Conservation (phyloP, 106 monocot species). For the Chionographis japonica region DNA sequence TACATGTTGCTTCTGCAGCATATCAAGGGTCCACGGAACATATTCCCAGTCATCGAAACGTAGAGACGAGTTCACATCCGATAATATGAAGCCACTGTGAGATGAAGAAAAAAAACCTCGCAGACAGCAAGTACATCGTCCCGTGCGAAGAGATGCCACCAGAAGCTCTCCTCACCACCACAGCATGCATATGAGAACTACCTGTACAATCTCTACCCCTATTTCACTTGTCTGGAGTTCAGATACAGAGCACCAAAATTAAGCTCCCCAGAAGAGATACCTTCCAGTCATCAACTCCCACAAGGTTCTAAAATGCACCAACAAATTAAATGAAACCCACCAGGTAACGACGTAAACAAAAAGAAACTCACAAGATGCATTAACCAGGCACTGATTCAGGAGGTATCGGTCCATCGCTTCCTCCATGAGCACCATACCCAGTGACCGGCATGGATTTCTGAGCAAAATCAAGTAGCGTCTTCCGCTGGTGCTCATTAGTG, state of each 20-base stretch:
- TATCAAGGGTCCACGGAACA: no score
- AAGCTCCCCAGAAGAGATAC: conserved; percentile 29
- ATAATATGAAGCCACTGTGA: no score
- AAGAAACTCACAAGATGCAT: neutral
- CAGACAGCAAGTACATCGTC: no score
- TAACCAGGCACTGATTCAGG: conserved; percentile 35
- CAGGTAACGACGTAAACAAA: no score
- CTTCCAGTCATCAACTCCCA: conserved; percentile 14
- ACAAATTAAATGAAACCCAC: no score
- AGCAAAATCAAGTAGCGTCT: conserved; percentile 38
- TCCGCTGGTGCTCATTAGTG: conserved; percentile 42
- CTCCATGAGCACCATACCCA: conserved; percentile 19
- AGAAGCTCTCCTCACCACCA: no score
- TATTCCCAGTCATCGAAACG: no score
- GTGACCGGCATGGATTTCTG: conserved; percentile 42
- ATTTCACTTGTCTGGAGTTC: conserved; percentile 2
- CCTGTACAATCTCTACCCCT: neutral
- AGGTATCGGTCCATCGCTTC: conserved; percentile 13
- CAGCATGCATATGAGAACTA: no score
- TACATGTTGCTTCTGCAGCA: no score
- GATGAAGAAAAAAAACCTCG: no score
- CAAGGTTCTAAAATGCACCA: neutral
- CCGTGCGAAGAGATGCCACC: no score
- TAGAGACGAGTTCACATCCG: no score
- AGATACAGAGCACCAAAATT: conserved; percentile 26